Base-by-base conservation (phyloP, 352 stramenopile species). In the Pythium oligandrum region DNA sequence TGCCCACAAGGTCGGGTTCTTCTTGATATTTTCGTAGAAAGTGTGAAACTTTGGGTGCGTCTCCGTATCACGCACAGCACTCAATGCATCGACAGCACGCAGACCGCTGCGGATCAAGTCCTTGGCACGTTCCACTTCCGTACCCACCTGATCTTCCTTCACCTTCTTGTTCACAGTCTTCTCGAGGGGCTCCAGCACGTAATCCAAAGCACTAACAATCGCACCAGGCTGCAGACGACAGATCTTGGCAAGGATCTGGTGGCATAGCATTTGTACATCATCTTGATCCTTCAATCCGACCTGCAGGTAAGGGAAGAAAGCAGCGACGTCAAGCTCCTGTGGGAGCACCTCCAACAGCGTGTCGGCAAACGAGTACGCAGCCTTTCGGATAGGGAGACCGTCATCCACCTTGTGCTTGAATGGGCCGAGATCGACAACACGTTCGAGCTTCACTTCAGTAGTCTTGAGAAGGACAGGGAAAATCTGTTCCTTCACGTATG, bases 321-420 rank as follows among this genome's bases (percentile, higher is more conserved):
- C 67, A 6, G 61, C 75, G 34, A 98, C 85, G 44, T 98, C 94
- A 38, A 99, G 60, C 53, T 90, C 88, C 46, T 94, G 75, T 6
- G 94, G 95, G 4, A 98, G 75, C 47, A 89, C 90, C 52, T 98
- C 94, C 7, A 99, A 71, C 42, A 98, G 86, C 7, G 96, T 99
- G 57, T 98, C 91, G 36, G 98, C 84, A 63, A 96, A 98, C 31
- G 93, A 90, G 47, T 99, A 96, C 6, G 95, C 83, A 33, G 96
- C 90, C 67, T 96, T 96, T 40, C 86, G 86, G 45, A 96, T 65
- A 45, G 83, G 78, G 10, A 96, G 66, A 1, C 82, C 86, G 64
- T 96, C 86, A 51, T 96, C 86, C 34, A 99, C 96, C 56, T 96
- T 98, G 67, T 99, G 96, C 65, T 98, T 99, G 75, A 99, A 99